Base-by-base conservation (phyloP, 1,284 basidiomycete species). In the Trichosporon sp. region DNA sequence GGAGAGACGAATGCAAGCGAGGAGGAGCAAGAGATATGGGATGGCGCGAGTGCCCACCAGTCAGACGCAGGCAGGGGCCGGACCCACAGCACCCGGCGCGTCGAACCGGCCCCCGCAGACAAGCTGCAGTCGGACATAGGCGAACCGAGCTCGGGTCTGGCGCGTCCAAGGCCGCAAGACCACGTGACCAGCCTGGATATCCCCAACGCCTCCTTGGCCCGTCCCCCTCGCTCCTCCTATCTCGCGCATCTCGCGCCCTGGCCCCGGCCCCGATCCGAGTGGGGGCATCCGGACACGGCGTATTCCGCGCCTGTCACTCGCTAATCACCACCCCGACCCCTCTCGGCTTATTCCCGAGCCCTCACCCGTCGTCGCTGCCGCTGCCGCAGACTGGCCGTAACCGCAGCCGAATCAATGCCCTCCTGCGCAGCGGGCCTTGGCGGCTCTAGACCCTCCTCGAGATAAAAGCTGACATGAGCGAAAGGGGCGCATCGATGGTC, bases 141-240 rank as follows among this genome's bases (percentile, higher is more conserved):
- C 56, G 56, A 60, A 64, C 63, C 63, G 63, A 47, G 38, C 29
- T 31, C 63, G 38, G 63, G 35, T 23, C 25, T 32, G 11, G 42
- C 15, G 38, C 64, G 64, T 15, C 42, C 23, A 25, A 47, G 34
- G 44, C 11, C 44, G 29, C 27, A 34, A 60, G 15, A n/a, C 34
- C 47, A 51, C 47, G 47, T 51, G 47, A 51, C 47, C 12, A 3
- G 56, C 3, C 25, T 56, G 51, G 51, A 56, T 56, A 27, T 56
- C 51, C 51, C 51, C 51, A 56, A 23, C 2, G 2, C 29, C 5
- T 29, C 23, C 27, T 15, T 35, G 13, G 15, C 15, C 29, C 29
- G 32, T 56, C 23, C 2, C 13, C 23, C 51, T 7, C 58, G n/a
- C 58, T 13, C 58, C 7, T 60, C 38, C 38, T 42, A 42, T 42